Conservation (phyloP, 1,139 yeast genomes). For the Zygoascus sp. region DNA sequence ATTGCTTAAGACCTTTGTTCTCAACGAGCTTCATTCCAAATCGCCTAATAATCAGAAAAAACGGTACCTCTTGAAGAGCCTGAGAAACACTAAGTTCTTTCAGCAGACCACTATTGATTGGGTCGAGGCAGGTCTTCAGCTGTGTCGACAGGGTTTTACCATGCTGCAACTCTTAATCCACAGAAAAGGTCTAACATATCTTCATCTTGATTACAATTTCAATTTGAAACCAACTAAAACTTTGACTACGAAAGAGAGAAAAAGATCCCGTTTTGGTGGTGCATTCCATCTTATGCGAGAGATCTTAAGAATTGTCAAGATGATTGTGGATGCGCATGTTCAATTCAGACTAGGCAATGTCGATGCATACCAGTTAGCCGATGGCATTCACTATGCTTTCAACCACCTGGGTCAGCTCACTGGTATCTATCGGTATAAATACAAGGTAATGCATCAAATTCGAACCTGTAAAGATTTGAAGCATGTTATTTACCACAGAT, state of each 20-base stretch:
- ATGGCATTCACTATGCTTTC: conserved; percentile 82
- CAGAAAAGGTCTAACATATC: conserved; percentile 82
- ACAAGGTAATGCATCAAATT: conserved; percentile 97
- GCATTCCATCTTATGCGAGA: conserved; percentile 94
- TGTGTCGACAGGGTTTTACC: conserved; percentile 88
- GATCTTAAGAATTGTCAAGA: conserved; percentile 70
- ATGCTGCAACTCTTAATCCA: conserved; percentile 90
- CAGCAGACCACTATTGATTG: conserved; percentile 92
- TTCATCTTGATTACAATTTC: conserved; percentile 93
- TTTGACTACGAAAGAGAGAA: conserved; percentile 91
- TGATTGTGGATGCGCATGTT: conserved; percentile 89
- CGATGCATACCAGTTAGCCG: conserved; percentile 92
- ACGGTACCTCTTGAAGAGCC: conserved; percentile 57
- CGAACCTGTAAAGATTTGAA: conserved; percentile 93
- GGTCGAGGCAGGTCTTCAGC: conserved; percentile 97
- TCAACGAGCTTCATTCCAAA: conserved; percentile 55
- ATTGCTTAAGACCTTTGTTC: conserved; percentile 65
- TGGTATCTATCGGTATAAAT: conserved; percentile 94
- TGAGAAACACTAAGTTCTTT: conserved; percentile 78
- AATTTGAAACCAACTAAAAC: conserved; percentile 96
- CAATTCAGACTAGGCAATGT: conserved; percentile 85
- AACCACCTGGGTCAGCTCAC: conserved; percentile 95
- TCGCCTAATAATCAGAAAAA: conserved; percentile 45
- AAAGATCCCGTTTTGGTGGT: conserved; percentile 92
- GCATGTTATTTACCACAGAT: conserved; percentile 80